Evolutionary conservation across 2,329 filamentous ascomycete genomes (phyloP), one percentile per base, ranked within the genome.

Genomic region (Fusarium incarnatum): DNA sequence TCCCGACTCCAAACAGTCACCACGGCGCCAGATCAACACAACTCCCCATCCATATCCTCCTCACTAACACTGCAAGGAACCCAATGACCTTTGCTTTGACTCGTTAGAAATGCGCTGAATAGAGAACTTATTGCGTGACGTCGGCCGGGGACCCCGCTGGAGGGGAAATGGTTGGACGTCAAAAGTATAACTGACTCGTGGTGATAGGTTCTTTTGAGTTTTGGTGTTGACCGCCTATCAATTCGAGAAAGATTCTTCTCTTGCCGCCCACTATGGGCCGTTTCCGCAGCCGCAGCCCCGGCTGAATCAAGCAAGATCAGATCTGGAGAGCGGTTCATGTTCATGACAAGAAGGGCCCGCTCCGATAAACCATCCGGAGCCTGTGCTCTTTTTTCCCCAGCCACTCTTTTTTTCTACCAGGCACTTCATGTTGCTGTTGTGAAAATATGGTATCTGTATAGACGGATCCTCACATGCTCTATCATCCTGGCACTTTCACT

Each of bases 301-400:
- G 63, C 46, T 41, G 46, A 56, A 49, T 67, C 67, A 68, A 64
- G 41, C 32, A 27, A 52, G 32, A 52, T 53, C 49, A n/a, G 50
- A 45, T 64, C 54, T 27, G 37, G 34, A 27, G 30, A 49, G 34
- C 65, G 22, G 67, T 63, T 64, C 50, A 48, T 60, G 62, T 63
- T 64, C 50, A 44, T 60, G 63, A 48, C 45, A 59, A 42, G 28
- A 12, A 67, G 68, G 57, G 67, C 54, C 63, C 67, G 58, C 63
- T 46, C 64, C 63, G 67, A 58, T 58, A 46, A 70, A 68, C 67
- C 62, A 50, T 48, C 52, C 45, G 50, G 20, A 20, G 49, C 56
- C 62, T 44, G 32, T 55, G 32, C 67, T 59, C 47, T 54, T 28
- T 40, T 6, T 11, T 18, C 16, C 47, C 50, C 59, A 70, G 68